Evolutionary conservation across 345 rosid genomes (phyloP).

Genomic region (Carallia pectinifolia): DNA sequence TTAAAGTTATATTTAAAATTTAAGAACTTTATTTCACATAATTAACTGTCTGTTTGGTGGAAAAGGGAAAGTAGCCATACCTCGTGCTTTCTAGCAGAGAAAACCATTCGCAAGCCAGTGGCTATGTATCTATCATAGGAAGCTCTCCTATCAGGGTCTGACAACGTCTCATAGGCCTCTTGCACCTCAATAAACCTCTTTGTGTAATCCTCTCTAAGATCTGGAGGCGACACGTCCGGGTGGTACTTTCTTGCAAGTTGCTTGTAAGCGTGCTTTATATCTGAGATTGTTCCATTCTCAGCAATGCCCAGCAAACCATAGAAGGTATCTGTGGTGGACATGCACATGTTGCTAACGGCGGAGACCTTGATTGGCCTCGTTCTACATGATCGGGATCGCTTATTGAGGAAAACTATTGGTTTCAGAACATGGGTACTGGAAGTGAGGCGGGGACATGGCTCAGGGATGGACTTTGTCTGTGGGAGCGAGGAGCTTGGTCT

Average conservation of each 20-base stretch:
- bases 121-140: neutral
- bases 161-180: conserved; percentile 1
- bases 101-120: conserved; percentile 2
- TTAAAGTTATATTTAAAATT: too few relatives aligned
- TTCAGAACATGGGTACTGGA: neutral
- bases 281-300: neutral
- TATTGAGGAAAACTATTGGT: neutral
- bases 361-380: neutral
- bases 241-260: conserved; percentile 8
- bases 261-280: conserved; percentile 7
- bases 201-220: neutral
- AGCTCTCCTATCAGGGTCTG: neutral
- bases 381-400: neutral
- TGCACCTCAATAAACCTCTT: conserved; percentile 1
- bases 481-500: neutral
- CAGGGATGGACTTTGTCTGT: neutral
- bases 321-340: neutral
- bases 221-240: neutral
- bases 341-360: neutral
- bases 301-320: conserved; percentile 1
- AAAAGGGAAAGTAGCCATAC: neutral
- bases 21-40: too few relatives aligned
- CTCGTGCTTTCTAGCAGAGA: neutral
- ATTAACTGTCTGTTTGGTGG: neutral
- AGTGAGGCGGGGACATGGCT: neutral